phyloP scores from a whole-genome alignment of 2,329 filamentous ascomycete genomes.

The Colletotrichum ledebouriae region DNA sequence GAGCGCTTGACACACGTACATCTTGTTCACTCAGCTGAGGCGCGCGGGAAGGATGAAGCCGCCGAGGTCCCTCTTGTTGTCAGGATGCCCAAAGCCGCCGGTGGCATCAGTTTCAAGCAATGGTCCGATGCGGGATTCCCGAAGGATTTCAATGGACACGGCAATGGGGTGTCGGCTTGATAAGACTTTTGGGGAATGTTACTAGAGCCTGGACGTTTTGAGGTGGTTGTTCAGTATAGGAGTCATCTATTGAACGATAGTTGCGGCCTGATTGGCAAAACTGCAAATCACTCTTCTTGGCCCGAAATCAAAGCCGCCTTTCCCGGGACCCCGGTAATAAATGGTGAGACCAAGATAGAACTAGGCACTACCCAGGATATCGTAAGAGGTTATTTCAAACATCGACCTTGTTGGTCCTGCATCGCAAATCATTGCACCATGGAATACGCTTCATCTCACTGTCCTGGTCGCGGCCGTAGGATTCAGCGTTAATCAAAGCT shows the following conservation, averaged over 20 bases:
- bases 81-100: conserved; percentile 52
- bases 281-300: too few species aligned
- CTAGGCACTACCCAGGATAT: too few species aligned
- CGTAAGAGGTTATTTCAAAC: too few species aligned
- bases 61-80: conserved; percentile 57
- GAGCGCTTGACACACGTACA: not conserved
- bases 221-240: too few species aligned
- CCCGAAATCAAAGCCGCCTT: too few species aligned
- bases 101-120: conserved; percentile 50
- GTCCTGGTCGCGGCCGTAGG: not conserved
- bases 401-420: not conserved
- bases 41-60: conserved; percentile 52
- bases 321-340: too few species aligned
- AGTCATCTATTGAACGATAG: too few species aligned
- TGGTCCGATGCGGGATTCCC: conserved; percentile 46
- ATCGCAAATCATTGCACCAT: not conserved
- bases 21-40: conserved; percentile 34
- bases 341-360: too few species aligned
- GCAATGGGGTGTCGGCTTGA: too few species aligned
- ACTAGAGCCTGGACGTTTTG: too few species aligned
- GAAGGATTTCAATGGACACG: not conserved
- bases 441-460: not conserved
- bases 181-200: too few species aligned
- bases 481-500: not conserved
- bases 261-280: too few species aligned